Evolutionary conservation across 2,329 filamentous ascomycete species (phyloP), one percentile per base, ranked within the genome.

Genomic region (Apiospora saccharicola): DNA sequence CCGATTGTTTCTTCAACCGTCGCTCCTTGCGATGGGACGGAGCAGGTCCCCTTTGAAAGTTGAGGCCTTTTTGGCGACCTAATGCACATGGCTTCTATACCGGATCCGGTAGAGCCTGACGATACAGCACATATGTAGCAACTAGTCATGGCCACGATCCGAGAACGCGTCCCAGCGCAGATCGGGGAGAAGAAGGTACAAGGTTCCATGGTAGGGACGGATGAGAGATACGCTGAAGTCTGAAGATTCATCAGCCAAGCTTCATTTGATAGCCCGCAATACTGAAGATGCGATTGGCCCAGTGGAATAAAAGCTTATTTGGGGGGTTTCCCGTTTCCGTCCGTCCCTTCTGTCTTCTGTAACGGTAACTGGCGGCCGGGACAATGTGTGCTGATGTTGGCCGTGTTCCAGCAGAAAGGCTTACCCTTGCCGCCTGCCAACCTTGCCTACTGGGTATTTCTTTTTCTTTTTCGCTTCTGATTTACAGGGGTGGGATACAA

Each of bases 81-180:
- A 51, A 51, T 26, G 49, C 49, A 30, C 24, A 51, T 51, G 22
- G 34, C 57, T 41, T 37, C 30, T 6, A n/a, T 64, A n/a, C 57
- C 30, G 22, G 10, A 64, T 64, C 8, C 12, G 57, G 57, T 64
- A 64, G 30, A 64, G 57, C 57, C 19, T n/a, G 57, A n/a, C 57
- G 34, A 41, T 19, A 64, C 10, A n/a, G n/a, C 30, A 64, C 57
- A 6, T 41, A 30, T 30, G 26, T 30, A 12, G 22, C 57, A 34
- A n/a, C 57, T 64, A 64, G 57, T 64, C 57, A 64, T 64, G 57
- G 57, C 57, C 19, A 64, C 34, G 19, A 64, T 64, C 57, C 57
- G 57, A 41, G 57, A 30, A 64, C 57, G 19, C 57, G 57, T 19
- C 57, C 57, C 57, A 64, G 57, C 57, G 57, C 57, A 61, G 53